Evolutionary conservation across 805 yeast genomes (phyloP), one percentile per base, ranked within the genome.

Genomic region (Kregervanrija pseudodelftensis): DNA sequence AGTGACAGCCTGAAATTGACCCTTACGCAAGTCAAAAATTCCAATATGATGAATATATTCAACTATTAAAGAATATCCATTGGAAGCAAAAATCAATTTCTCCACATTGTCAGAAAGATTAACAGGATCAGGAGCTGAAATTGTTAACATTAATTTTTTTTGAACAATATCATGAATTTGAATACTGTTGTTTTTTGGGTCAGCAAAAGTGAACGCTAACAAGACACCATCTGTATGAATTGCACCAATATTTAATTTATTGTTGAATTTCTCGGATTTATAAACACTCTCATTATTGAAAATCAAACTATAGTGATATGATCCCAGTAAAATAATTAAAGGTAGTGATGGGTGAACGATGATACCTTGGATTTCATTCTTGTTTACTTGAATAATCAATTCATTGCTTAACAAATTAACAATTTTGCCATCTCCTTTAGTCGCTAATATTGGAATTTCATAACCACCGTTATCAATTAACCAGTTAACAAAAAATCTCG

Each of bases 11-110:
- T 39, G 49, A 12, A 42, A 45, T 15, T 17, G 12, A 4, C 39
- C 48, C 38, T 60, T 60, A 15, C 63, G 47, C 13, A 61, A 44
- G 49, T 60, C 60, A 36, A 45, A 54, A 10, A 60, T 44, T 7
- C 52, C 54, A 15, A 55, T 17, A 9, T 38, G 40, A 13, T 47
- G 46, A 8, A 42, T 46, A 16, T 49, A 49, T 11, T 45, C 40
- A 11, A 59, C 46, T 12, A 59, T 33, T 14, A 83, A 56, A 74
- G 82, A 79, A 58, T 77, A 80, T 1, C 91, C 91, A 55, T 83
- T 83, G 3, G 37, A 11, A n/a, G 56, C 55, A 48, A 53, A 53
- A 8, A 43, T 44, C n/a, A 46, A 33, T 33, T 46, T 46, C 7
- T 41, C 41, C 12, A 36, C 44, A 13, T 45, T 42, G 2, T 45